phyloP scores from a whole-genome alignment of 2,329 filamentous ascomycete species.

The Periconia sp. region DNA sequence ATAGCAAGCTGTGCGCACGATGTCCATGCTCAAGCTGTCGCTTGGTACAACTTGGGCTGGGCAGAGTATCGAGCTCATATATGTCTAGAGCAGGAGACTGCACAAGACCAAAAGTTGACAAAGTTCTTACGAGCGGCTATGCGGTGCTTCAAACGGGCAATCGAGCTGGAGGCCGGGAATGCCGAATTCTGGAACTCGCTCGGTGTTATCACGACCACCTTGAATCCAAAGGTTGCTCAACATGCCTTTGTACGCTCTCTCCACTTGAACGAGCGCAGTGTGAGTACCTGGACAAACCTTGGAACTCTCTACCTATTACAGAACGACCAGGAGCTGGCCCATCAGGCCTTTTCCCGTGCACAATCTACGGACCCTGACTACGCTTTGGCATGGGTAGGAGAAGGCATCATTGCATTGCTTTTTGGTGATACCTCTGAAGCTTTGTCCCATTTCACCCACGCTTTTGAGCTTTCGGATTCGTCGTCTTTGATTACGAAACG shows the following conservation, averaged over 20 bases:
- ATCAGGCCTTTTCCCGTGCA: constrained; percentile 83
- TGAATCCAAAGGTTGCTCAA: constrained; percentile 86
- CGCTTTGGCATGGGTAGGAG: constrained; percentile 89
- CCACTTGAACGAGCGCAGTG: constrained; percentile 85
- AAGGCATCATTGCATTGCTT: constrained; percentile 80
- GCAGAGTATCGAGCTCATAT: constrained; percentile 81
- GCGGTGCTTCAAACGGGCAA: constrained; percentile 90
- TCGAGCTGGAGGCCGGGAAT: constrained; percentile 92
- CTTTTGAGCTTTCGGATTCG: constrained; percentile 86
- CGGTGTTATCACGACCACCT: constrained; percentile 82
- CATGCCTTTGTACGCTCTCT: constrained; percentile 91
- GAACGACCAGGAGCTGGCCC: constrained; percentile 81
- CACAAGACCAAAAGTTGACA: constrained; percentile 50
- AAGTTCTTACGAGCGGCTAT: constrained; percentile 79
- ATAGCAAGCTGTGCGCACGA: constrained; percentile 74
- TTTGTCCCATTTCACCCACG: constrained; percentile 84
- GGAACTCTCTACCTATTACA: constrained; percentile 84
- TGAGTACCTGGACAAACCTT: constrained; percentile 86
- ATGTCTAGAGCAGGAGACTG: constrained; percentile 55
- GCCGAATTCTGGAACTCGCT: constrained; percentile 96
- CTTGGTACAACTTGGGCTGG: constrained; percentile 96
- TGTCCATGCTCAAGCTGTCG: constrained; percentile 86
- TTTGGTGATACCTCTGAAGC: constrained; percentile 77
- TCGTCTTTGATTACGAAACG: constrained; percentile 72
- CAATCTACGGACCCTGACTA: constrained; percentile 96